Base-by-base conservation (phyloP, 164 flowering plant species). In the Nelumbo lutea region DNA sequence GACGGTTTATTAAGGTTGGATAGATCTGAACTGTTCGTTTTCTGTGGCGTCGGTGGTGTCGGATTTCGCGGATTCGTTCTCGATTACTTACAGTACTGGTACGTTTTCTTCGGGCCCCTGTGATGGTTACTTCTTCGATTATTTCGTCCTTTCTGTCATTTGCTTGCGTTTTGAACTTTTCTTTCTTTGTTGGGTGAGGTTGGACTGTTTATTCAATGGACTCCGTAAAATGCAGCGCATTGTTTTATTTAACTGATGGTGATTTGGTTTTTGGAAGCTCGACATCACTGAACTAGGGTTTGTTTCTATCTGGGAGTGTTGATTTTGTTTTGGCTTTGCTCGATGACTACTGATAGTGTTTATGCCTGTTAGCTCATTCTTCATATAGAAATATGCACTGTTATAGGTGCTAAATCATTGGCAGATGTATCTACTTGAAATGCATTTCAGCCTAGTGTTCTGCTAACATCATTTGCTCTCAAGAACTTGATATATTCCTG, bases 21-120 rank as follows among this genome's bases (percentile, higher is more conserved):
- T 61, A 56, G 73, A 70, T 70, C 73, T 70, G 63, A 52, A 62
- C 52, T 57, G n/a, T 43, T 10, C 8, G n/a, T 41, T 2, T 11
- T 39, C 38, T 52, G 9, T 60, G 46, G 43, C 56, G 52, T 62
- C 13, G 50, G 72, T 14, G 66, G 65, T 71, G 63, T 61, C 59
- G 5, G 58, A 71, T 62, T 48, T 78, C 44, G 64, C 79, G 61
- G 77, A 69, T 67, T 67, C 70, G 6, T 78, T 14, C 66, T 69
- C 53, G 77, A 80, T 42, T 79, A 53, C 42, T 65, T 70, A 65
- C n/a, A 76, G 65, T 84, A 73, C 6, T 40, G 27, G 27, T 9
- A 48, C 72, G 38, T 39, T 44, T 40, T 6, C 13, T 43, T 48
- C 39, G 38, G 11, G 9, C 6, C 6, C 45, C 39, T 48, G 14